Evolutionary conservation across 2,329 filamentous ascomycete species (phyloP).

Genomic region (Trichophyton schoenleinii): DNA sequence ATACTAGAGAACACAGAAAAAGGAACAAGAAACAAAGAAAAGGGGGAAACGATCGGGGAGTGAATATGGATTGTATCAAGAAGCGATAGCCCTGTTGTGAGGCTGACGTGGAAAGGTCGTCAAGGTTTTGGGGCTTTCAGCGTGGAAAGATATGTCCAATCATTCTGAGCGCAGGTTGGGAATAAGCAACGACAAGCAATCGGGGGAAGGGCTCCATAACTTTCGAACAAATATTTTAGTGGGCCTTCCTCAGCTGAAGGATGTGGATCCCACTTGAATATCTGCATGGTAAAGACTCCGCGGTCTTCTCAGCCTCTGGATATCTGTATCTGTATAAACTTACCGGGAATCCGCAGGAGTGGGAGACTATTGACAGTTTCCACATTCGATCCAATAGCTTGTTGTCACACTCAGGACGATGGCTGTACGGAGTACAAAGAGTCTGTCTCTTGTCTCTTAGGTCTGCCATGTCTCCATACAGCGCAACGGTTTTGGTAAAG

Average conservation of each 20-base stretch:
- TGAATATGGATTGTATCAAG: background rate
- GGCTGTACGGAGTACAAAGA: background rate
- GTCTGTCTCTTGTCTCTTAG: too few relatives aligned
- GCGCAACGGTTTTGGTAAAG: too few relatives aligned
- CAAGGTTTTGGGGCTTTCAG: background rate
- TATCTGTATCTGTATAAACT: background rate
- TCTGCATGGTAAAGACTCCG: too few relatives aligned
- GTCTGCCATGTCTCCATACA: too few relatives aligned
- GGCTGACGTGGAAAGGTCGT: background rate
- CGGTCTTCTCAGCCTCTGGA: background rate
- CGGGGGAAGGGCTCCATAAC: background rate
- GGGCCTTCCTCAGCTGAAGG: background rate
- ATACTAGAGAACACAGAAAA: background rate
- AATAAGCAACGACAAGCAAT: conserved; percentile 1
- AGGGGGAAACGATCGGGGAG: background rate
- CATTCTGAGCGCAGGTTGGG: background rate
- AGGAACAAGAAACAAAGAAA: background rate
- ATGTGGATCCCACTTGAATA: background rate
- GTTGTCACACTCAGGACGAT: background rate
- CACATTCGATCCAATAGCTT: background rate
- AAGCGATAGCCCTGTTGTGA: background rate
- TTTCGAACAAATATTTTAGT: background rate
- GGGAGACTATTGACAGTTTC: background rate
- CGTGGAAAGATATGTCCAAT: background rate
- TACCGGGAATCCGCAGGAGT: too few relatives aligned